A percentile compares a stretch with the other conserved stretches of the same genome.
phyloP scores from a whole-genome alignment of 192 early-diverging fungal species.

The Chytriomyces hyalinus region DNA sequence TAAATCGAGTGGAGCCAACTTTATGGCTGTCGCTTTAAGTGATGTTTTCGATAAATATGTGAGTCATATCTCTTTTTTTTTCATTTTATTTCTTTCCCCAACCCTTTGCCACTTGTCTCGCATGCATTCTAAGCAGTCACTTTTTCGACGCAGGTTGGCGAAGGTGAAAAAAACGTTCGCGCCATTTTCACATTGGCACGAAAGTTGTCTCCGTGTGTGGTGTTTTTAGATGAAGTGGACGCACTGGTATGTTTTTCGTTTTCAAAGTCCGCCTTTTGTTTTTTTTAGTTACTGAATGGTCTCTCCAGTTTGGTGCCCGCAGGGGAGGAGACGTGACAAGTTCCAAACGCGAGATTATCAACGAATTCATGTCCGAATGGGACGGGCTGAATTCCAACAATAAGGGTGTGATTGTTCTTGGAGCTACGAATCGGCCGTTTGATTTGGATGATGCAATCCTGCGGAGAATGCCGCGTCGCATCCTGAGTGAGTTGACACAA shows the following conservation, averaged over 20 bases:
- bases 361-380: constrained; percentile 97
- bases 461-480: constrained; percentile 85
- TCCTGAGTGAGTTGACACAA: constrained; percentile 62
- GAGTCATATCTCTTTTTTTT: too few relatives aligned
- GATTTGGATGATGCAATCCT: constrained; percentile 96
- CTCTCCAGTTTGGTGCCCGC: constrained; percentile 9
- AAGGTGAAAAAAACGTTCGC: constrained; percentile 95
- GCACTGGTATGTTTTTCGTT: constrained; percentile 81
- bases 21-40: constrained; percentile 93
- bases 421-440: constrained; percentile 94
- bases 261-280: constrained; percentile 56
- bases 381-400: constrained; percentile 60
- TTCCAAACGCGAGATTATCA: constrained; percentile 56
- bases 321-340: constrained; percentile 71
- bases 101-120: too few relatives aligned
- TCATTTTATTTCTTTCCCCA: too few relatives aligned
- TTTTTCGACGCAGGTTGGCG: constrained; percentile 64
- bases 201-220: constrained; percentile 90
- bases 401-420: constrained; percentile 83
- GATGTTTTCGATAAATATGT: constrained; percentile 95
- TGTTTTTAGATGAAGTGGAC: constrained; percentile 98
- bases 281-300: constrained; percentile 1
- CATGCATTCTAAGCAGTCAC: too few relatives aligned
- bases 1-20: constrained; percentile 89
- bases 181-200: constrained; percentile 92